phyloP scores from a whole-genome alignment of 2,329 filamentous ascomycete species.

The Pezicula radicicola region DNA sequence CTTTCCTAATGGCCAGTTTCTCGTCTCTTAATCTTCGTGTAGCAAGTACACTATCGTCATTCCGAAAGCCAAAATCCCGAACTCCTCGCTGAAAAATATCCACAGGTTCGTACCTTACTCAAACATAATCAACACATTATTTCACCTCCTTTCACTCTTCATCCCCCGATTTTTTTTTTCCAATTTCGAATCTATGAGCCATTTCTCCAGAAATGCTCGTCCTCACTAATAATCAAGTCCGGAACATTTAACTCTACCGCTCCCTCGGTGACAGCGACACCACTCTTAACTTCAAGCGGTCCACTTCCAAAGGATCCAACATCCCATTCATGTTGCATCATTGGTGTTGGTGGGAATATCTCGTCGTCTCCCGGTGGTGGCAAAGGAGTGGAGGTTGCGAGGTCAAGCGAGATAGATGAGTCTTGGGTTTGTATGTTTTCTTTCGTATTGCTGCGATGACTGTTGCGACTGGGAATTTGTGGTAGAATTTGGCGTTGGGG shows the following conservation, averaged over 20 bases:
- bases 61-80: too few relatives aligned
- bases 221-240: conserved; percentile 34
- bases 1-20: too few relatives aligned
- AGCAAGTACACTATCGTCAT: too few relatives aligned
- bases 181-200: not conserved
- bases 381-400: conserved; percentile 2
- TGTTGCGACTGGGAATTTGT: not conserved
- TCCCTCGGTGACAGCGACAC: conserved; percentile 55
- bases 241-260: conserved; percentile 44
- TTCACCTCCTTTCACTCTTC: not conserved
- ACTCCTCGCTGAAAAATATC: too few relatives aligned
- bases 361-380: conserved; percentile 10
- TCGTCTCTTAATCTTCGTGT: too few relatives aligned
- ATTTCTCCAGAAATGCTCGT: not conserved
- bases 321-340: conserved; percentile 30
- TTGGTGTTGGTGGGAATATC: conserved; percentile 8
- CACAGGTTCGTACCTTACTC: too few relatives aligned
- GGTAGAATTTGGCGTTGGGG: not conserved
- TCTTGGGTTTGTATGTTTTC: too few relatives aligned
- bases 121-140: too few relatives aligned
- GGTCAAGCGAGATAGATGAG: not conserved
- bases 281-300: conserved; percentile 45
- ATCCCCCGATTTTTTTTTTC: not conserved
- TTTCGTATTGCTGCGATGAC: not conserved
- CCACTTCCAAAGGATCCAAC: conserved; percentile 34